A percentile compares a stretch with the other conserved stretches of the same genome.
Evolutionary conservation across 2,329 filamentous ascomycete species (phyloP).

Genomic region (Talaromyces rugulosus): DNA sequence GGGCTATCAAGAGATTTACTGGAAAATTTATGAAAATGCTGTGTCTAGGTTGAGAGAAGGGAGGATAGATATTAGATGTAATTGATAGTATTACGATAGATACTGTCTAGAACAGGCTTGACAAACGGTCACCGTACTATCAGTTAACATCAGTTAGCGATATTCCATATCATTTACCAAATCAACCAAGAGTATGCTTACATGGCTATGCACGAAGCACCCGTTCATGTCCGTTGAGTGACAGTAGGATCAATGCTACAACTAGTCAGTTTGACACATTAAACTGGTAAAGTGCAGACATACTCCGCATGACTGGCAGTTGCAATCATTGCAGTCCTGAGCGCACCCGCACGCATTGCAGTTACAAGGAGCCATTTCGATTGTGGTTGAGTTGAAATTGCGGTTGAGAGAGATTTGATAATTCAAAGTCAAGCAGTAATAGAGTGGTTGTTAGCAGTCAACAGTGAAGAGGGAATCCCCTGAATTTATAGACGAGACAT

Average conservation of each 20-base stretch:
- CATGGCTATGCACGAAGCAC: background rate
- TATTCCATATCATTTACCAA: too few relatives aligned
- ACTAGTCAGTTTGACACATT: background rate
- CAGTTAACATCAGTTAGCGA: too few relatives aligned
- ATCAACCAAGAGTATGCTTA: background rate
- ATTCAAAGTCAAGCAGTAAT: background rate
- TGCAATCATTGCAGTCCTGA: conserved; percentile 1
- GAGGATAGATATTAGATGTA: background rate
- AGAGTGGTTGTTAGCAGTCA: background rate
- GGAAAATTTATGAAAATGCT: background rate
- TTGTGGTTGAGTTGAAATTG: background rate
- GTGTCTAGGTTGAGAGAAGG: background rate
- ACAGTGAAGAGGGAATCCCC: background rate
- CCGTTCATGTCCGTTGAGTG: background rate
- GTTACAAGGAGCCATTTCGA: background rate
- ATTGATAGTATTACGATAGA: background rate
- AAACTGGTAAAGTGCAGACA: background rate
- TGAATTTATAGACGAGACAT: background rate
- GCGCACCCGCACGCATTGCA: conserved; percentile 3
- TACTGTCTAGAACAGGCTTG: background rate
- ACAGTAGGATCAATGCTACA: background rate
- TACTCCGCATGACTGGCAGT: conserved; percentile 1
- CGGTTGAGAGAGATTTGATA: background rate
- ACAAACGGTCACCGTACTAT: too few relatives aligned
- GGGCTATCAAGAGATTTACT: background rate